Conservation (phyloP, 2,329 filamentous ascomycete species). For the Bipolaris zeicola region DNA sequence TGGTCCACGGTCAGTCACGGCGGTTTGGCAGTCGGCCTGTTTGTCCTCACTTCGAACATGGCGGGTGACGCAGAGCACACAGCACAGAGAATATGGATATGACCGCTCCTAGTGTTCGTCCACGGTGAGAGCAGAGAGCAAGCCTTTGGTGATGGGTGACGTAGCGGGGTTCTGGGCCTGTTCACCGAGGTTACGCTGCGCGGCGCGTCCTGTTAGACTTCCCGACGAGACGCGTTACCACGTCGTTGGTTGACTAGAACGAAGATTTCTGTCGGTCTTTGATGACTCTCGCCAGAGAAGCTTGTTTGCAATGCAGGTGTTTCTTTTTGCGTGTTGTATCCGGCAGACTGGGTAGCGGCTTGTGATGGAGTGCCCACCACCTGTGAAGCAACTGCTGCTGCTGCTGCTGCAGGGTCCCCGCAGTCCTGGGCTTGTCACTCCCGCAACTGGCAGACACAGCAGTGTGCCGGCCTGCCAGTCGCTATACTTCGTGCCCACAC, state of each 20-base stretch:
- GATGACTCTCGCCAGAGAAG: not conserved
- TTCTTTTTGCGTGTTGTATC: not conserved
- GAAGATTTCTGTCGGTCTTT: not conserved
- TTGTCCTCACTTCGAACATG: constrained; percentile 28
- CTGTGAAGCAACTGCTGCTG: not conserved
- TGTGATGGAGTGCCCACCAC: not conserved
- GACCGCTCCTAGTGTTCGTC: not conserved
- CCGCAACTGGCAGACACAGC: not conserved
- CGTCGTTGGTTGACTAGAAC: not conserved
- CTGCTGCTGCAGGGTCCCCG: constrained; percentile 17
- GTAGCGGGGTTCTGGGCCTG: constrained; percentile 12
- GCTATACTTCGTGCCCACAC: too few species aligned
- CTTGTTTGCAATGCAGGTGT: not conserved
- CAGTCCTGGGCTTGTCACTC: constrained; percentile 7
- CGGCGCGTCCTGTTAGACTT: not conserved
- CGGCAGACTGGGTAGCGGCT: not conserved
- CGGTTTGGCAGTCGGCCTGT: not conserved
- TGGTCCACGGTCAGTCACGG: constrained; percentile 24
- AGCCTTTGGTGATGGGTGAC: constrained; percentile 6
- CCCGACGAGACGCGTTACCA: not conserved
- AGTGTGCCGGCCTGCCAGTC: not conserved
- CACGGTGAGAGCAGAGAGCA: not conserved
- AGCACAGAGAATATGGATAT: not conserved
- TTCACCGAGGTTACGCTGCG: constrained; percentile 4
- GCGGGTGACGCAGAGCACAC: not conserved